Base-by-base conservation (phyloP, 495 filamentous ascomycete genomes). In the Clavariopsis aquatica region DNA sequence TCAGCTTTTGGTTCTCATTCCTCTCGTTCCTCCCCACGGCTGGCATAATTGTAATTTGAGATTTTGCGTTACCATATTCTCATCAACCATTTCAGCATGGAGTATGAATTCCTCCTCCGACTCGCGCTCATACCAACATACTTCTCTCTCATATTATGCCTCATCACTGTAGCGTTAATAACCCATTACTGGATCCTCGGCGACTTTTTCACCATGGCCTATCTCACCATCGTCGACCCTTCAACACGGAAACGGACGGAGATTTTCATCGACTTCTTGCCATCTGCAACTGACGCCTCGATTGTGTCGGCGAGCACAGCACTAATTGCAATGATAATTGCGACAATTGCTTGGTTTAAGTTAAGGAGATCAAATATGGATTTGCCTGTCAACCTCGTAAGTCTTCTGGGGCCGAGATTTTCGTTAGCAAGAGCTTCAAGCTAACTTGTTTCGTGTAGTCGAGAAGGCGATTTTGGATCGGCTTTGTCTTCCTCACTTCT, bases 151-250 rank as follows among this genome's bases (percentile, higher is more conserved):
- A 9, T 13, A 20, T 7, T 54, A 22, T 54, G 24, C 9, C 4
- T 54, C 23, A 27, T 54, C 13, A 54, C 26, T 12, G 19, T n/a
- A 7, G n/a, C 13, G 8, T 27, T 54, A 10, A 54, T 20, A 5
- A 34, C 52, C 1, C 52, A 24, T 19, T 54, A 54, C 52, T 54
- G 52, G 52, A 29, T 54, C 1, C 19, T 29, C 5, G 52, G 52
- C 10, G 52, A 54, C 52, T 54, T 22, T 7, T 19, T 54, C n/a
- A 27, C 26, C 9, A 22, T 13, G 52, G 19, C 19, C 2, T 29
- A 38, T 34, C 19, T 34, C 24, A 38, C 19, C n/a, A 38, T 54
- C n/a, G 9, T 24, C 52, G 28, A 54, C 8, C 19, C 17, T 12
- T 2, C n/a, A 6, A 8, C 26, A 10, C 23, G 6, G 26, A 38